Evolutionary conservation across 768 basidiomycete species (phyloP).

Genomic region (Phaeotremella skinneri): DNA sequence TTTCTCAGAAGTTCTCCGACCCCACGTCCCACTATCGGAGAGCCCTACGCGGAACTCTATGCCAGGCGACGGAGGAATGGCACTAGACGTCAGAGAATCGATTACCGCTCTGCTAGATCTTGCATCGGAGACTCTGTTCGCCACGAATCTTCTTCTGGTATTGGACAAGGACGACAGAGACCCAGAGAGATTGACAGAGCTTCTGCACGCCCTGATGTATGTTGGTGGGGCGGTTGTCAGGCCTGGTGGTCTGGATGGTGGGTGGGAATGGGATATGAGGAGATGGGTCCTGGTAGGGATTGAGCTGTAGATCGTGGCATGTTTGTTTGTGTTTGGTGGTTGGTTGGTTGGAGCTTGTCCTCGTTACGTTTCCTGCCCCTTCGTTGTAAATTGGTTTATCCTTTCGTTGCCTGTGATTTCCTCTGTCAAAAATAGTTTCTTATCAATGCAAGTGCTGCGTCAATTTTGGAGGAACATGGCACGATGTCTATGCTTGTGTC

Average conservation of each 20-base stretch:
- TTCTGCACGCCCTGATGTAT: constrained; percentile 48
- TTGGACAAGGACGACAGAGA: constrained; percentile 41
- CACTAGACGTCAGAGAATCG: constrained; percentile 44
- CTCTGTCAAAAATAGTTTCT: not conserved
- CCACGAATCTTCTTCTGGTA: constrained; percentile 40
- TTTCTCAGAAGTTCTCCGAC: constrained; percentile 41
- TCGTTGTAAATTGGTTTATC: not conserved
- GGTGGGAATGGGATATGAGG: constrained; percentile 46
- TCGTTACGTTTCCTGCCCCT: not conserved
- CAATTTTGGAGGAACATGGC: too few relatives aligned
- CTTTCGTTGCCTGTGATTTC: not conserved
- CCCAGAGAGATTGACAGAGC: constrained; percentile 36
- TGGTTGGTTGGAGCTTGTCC: not conserved
- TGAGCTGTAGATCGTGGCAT: constrained; percentile 37
- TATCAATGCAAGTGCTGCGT: constrained; percentile 4
- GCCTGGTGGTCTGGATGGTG: constrained; percentile 35
- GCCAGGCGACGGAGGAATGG: constrained; percentile 10
- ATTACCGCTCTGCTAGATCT: constrained; percentile 49
- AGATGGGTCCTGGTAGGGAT: constrained; percentile 50
- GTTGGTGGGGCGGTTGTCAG: constrained; percentile 44
- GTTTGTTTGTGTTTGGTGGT: too few relatives aligned
- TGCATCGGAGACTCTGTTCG: constrained; percentile 42
- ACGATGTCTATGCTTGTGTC: too few relatives aligned
- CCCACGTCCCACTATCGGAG: constrained; percentile 30
- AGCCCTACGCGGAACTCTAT: not conserved